Evolutionary conservation across 805 yeast genomes (phyloP), one percentile per base, ranked within the genome.

Genomic region (Pichia gijzeniarum): DNA sequence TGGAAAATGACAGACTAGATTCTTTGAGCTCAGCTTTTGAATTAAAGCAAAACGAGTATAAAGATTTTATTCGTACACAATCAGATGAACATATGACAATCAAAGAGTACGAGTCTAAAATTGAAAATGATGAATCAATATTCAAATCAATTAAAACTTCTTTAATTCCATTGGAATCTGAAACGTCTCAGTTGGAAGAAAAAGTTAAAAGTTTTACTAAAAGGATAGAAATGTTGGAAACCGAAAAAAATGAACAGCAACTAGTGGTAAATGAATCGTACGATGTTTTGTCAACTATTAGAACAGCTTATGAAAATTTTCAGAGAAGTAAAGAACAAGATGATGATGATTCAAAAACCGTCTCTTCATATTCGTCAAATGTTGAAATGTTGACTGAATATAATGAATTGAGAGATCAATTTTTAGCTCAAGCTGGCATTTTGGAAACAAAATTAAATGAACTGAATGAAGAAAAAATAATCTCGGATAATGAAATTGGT

Each of bases 131-230:
- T 68, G 22, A 72, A 72, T 20, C 49, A 3, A 43, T 30, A 17
- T 28, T 53, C 5, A 51, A 49, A 30, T 22, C 44, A 3, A 4
- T 51, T 4, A 51, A 44, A 28, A 41, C 51, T 27, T 72, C 73
- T 6, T 53, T 85, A 41, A 70, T 84, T 25, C 95, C 95, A 1
- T 58, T 82, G 4, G 73, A 71, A 28, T 76, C 87, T 7, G 79
- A 78, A 49, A 73, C 73, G 44, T 68, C 68, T 10, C 69, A 82
- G 9, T 54, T 76, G 0, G 53, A 58, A 10, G 70, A 70, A 40
- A 81, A 79, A 50, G 64, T 79, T 2, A 55, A 57, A 6, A 71
- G 71, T 32, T 67, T 71, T 38, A 71, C 70, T 40, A 67, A 66
- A 32, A 76, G 80, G 57, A 65, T 77, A 5, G 67, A 62, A 22